A percentile compares a stretch with the other conserved stretches of the same genome.
Conservation (phyloP, 1,284 basidiomycete genomes). For the Ustilago curta region DNA sequence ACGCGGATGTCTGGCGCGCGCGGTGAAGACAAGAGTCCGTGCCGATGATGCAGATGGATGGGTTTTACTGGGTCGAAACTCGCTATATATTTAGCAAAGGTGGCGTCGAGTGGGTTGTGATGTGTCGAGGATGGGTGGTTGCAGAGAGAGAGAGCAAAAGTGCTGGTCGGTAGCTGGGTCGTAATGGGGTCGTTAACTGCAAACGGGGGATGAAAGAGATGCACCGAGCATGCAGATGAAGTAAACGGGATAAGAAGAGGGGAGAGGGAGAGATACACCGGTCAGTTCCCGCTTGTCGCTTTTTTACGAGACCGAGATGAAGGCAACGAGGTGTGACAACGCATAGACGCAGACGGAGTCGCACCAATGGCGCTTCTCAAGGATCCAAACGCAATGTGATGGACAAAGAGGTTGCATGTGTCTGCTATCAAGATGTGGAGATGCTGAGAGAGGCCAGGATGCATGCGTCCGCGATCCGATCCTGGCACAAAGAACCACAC, state of each 20-base stretch:
- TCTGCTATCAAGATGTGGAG: not conserved
- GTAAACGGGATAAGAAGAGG: not conserved
- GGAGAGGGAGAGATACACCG: slow-evolving; percentile 1
- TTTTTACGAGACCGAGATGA: slow-evolving; percentile 7
- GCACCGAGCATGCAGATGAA: slow-evolving; percentile 12
- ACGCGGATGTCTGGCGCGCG: slow-evolving; percentile 27
- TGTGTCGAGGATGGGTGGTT: slow-evolving; percentile 12
- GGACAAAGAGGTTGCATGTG: slow-evolving; percentile 3
- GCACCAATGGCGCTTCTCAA: slow-evolving; percentile 17
- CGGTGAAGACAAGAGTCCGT: slow-evolving; percentile 20
- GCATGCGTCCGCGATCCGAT: slow-evolving; percentile 1
- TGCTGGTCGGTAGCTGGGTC: slow-evolving; percentile 26
- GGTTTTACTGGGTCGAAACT: not conserved
- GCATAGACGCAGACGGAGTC: slow-evolving; percentile 4
- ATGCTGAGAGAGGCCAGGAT: not conserved
- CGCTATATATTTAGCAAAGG: slow-evolving; percentile 14
- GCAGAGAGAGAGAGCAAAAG: not conserved
- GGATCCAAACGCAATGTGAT: slow-evolving; percentile 9
- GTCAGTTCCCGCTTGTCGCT: slow-evolving; percentile 13
- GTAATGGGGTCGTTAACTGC: slow-evolving; percentile 45
- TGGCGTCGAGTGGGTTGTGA: slow-evolving; percentile 40
- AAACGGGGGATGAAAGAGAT: slow-evolving; percentile 14
- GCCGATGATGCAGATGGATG: slow-evolving; percentile 27
- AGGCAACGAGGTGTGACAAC: slow-evolving; percentile 15
- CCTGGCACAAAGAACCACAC: slow-evolving; percentile 9